Conservation (phyloP, 345 rosid genomes). For the Pugionium cornutum region DNA sequence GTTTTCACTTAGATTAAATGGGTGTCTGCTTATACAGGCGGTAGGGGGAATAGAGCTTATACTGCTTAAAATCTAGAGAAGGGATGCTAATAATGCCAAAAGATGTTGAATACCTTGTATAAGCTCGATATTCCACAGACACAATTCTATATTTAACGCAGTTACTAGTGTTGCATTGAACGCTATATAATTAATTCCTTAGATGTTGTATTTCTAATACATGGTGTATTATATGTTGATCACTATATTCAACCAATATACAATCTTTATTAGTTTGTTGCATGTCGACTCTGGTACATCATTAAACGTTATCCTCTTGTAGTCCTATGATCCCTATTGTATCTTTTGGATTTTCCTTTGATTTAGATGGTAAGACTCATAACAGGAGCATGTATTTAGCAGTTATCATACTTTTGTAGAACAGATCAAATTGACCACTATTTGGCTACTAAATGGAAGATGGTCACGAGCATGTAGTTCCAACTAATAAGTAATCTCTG, state of each 20-base stretch:
- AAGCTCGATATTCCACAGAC: conserved; percentile 1
- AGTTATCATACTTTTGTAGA: no score
- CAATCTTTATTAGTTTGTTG: neutral
- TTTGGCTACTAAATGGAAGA: conserved; percentile 8
- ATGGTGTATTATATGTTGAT: no score
- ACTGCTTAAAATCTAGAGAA: neutral
- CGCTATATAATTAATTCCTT: no score
- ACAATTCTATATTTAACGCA: no score
- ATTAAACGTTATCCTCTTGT: conserved; percentile 16
- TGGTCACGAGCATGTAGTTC: conserved; percentile 5
- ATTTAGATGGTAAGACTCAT: conserved; percentile 17
- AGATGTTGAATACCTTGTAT: conserved; percentile 17
- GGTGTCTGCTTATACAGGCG: conserved; percentile 3
- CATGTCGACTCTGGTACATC: neutral
- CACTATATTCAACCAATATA: no score
- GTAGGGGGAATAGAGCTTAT: conserved; percentile 6
- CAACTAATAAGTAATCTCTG: conserved; percentile 4
- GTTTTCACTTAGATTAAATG: conserved; percentile 14
- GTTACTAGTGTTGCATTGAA: no score
- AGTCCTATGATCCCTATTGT: neutral
- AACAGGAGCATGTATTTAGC: conserved; percentile 5
- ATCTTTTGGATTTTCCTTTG: conserved; percentile 1
- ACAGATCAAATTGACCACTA: neutral
- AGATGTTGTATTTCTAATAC: no score
- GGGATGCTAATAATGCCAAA: conserved; percentile 4